Percentiles rank a stretch among this genome's conserved stretches.
phyloP scores from a whole-genome alignment of 129 eudicot species.

The Dittrichia graveolens region DNA sequence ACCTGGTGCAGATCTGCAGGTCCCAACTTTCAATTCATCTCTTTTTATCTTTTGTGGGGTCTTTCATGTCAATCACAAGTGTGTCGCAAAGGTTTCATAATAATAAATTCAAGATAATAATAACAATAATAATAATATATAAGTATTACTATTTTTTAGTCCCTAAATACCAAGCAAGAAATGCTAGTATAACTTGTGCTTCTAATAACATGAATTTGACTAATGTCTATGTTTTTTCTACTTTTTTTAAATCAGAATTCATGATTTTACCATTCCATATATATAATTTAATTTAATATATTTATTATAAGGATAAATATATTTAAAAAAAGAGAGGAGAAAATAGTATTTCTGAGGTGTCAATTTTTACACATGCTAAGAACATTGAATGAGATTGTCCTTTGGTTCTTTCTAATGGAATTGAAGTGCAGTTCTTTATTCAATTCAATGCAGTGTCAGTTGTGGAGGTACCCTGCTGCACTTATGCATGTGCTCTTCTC shows the following conservation, averaged over 20 bases:
- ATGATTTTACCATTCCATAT: too few relatives aligned
- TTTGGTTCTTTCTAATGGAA: slow-evolving; percentile 24
- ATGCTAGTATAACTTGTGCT: too few relatives aligned
- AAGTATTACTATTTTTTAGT: too few relatives aligned
- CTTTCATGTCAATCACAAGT: slow-evolving; percentile 14
- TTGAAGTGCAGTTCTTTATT: slow-evolving; percentile 17
- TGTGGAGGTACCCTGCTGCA: slow-evolving; percentile 20
- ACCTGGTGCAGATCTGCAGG: neutral
- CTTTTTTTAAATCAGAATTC: too few relatives aligned
- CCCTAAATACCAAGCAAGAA: too few relatives aligned
- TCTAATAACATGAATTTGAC: too few relatives aligned
- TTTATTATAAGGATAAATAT: too few relatives aligned
- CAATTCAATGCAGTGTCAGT: slow-evolving; percentile 26
- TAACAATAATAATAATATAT: too few relatives aligned
- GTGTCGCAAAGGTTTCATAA: slow-evolving; percentile 1
- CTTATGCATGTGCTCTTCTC: slow-evolving; percentile 23
- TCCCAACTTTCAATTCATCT: neutral
- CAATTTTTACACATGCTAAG: slow-evolving; percentile 5
- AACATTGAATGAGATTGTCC: slow-evolving; percentile 31
- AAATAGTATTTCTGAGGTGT: neutral
- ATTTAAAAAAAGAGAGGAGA: too few relatives aligned
- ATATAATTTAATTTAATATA: too few relatives aligned
- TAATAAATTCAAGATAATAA: neutral
- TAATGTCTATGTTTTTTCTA: too few relatives aligned
- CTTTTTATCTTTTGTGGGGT: slow-evolving; percentile 5